Conservation (phyloP, 2,329 filamentous ascomycete species). For the Fusarium oxysporum region DNA sequence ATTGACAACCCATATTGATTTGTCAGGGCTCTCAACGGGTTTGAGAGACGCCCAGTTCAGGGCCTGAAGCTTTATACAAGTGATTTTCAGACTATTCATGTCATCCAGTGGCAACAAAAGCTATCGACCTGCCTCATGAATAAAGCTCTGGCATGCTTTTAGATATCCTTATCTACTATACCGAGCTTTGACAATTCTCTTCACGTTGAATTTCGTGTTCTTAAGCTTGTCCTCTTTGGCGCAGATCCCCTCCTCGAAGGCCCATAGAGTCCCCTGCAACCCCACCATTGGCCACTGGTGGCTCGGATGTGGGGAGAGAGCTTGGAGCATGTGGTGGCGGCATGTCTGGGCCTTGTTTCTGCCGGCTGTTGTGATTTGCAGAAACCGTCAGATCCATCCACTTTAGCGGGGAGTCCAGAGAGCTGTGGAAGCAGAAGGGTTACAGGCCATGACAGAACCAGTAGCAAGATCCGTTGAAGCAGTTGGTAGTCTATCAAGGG, state of each 20-base stretch:
- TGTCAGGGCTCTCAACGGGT: slow-evolving; percentile 21
- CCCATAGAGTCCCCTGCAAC: slow-evolving; percentile 8
- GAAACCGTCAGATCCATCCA: slow-evolving; percentile 38
- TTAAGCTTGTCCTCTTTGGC: slow-evolving; percentile 27
- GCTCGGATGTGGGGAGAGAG: slow-evolving; percentile 45
- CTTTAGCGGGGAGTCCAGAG: slow-evolving; percentile 31
- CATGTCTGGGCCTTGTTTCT: slow-evolving; percentile 32
- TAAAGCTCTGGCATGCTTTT: background rate
- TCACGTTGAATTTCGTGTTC: slow-evolving; percentile 12
- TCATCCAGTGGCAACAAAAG: background rate
- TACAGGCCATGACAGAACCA: slow-evolving; percentile 25
- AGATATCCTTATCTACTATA: background rate
- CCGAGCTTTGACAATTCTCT: slow-evolving; percentile 14
- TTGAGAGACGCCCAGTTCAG: slow-evolving; percentile 4
- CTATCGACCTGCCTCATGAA: background rate
- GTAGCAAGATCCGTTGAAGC: slow-evolving; percentile 13
- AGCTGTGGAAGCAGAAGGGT: slow-evolving; percentile 28
- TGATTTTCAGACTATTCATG: background rate
- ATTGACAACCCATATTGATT: slow-evolving; percentile 34
- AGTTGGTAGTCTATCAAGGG: slow-evolving; percentile 4
- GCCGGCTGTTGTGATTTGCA: slow-evolving; percentile 41
- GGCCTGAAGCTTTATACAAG: background rate
- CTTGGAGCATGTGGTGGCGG: slow-evolving; percentile 35
- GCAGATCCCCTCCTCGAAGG: slow-evolving; percentile 16
- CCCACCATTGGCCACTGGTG: slow-evolving; percentile 39